Percentiles rank a stretch among this genome's conserved stretches.
Evolutionary conservation across 2,329 filamentous ascomycete genomes (phyloP).

Genomic region (Aspergillus sp.): DNA sequence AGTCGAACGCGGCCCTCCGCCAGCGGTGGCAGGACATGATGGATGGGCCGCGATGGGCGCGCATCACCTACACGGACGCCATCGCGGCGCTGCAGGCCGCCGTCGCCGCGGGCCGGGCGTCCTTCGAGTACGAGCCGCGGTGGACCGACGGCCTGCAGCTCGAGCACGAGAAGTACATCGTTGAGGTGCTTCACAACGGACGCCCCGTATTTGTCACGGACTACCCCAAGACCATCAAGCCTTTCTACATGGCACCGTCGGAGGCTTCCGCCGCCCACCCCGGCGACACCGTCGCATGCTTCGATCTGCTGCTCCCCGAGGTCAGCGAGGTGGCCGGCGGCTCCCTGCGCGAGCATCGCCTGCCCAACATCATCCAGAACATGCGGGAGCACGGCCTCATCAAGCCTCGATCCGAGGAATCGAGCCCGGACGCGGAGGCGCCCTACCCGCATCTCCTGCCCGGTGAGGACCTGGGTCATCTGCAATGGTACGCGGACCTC

Average conservation of each 20-base stretch:
- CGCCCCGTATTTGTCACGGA: conserved; percentile 86
- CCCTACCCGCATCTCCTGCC: conserved; percentile 36
- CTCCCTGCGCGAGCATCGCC: conserved; percentile 81
- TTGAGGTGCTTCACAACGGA: conserved; percentile 62
- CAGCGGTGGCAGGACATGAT: conserved; percentile 72
- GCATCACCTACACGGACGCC: conserved; percentile 79
- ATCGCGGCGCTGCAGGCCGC: conserved; percentile 66
- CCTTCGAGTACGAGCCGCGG: conserved; percentile 66
- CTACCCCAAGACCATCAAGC: conserved; percentile 85
- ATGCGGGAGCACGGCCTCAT: conserved; percentile 70
- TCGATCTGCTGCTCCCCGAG: conserved; percentile 83
- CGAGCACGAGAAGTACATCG: conserved; percentile 90
- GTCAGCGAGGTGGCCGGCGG: conserved; percentile 85
- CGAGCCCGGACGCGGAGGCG: conserved; percentile 5
- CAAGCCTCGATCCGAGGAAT: conserved; percentile 20
- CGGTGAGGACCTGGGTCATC: conserved; percentile 45
- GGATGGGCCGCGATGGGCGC: conserved; percentile 62
- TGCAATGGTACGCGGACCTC: conserved; percentile 87
- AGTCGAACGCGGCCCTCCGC: conserved; percentile 51
- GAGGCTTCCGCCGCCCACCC: conserved; percentile 9
- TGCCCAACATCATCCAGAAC: conserved; percentile 63
- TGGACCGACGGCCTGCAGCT: conserved; percentile 78
- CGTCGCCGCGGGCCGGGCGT: conserved; percentile 45
- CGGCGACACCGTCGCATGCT: conserved; percentile 73
- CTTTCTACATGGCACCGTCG: conserved; percentile 80